phyloP scores from a whole-genome alignment of 305 asterid species.

The Euphrasia arctica region DNA sequence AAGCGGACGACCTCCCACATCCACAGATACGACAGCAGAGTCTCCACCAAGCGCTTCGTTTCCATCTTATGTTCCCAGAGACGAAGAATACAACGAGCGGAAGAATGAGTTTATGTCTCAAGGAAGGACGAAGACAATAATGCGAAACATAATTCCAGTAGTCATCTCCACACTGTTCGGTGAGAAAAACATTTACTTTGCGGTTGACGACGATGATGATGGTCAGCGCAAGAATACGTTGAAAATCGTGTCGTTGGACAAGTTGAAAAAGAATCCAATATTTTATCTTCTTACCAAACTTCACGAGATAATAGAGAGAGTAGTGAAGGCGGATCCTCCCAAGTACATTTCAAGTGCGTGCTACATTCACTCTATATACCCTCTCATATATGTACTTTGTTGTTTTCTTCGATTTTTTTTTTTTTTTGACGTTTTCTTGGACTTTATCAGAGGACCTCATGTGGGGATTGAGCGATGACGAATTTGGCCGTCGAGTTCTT shows the following conservation, averaged over 20 bases:
- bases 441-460: neutral
- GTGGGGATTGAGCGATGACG: constrained; percentile 1
- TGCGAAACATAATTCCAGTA: constrained; percentile 44
- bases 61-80: constrained; percentile 59
- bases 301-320: constrained; percentile 37
- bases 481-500: neutral
- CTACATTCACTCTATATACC: neutral
- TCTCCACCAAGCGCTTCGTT: constrained; percentile 49
- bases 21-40: constrained; percentile 48
- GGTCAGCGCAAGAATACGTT: constrained; percentile 24
- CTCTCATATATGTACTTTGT: neutral
- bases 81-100: constrained; percentile 54
- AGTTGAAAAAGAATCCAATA: constrained; percentile 34
- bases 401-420: neutral
- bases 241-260: constrained; percentile 42
- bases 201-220: constrained; percentile 12
- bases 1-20: constrained; percentile 45
- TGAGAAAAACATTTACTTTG: constrained; percentile 16
- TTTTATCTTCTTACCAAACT: constrained; percentile 41
- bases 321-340: constrained; percentile 46
- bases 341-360: constrained; percentile 45
- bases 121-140: constrained; percentile 40
- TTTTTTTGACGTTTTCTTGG: neutral
- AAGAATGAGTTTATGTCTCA: constrained; percentile 44
- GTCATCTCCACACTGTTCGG: constrained; percentile 33